Conservation (phyloP, 306 rosid genomes). For the Quercus parvula region DNA sequence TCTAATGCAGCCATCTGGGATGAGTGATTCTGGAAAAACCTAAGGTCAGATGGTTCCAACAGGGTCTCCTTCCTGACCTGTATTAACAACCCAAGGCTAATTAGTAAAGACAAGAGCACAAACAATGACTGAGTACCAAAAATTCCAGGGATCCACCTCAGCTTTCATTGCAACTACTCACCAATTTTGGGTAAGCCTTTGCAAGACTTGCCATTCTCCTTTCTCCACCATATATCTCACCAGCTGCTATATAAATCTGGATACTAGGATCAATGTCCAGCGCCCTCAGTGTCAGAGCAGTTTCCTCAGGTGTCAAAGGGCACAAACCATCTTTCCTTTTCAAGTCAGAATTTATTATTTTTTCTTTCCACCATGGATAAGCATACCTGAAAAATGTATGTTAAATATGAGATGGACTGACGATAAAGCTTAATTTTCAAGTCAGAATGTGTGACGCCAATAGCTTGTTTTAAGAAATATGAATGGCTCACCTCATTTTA, state of each 20-base stretch:
- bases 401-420: conserved; percentile 14
- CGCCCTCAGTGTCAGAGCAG: conserved; percentile 81
- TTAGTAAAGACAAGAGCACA: conserved; percentile 1
- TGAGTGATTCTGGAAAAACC: conserved; percentile 89
- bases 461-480: background rate
- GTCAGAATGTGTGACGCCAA: background rate
- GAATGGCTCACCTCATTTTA: conserved; percentile 79
- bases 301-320: conserved; percentile 98
- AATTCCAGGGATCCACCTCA: conserved; percentile 5
- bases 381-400: conserved; percentile 55
- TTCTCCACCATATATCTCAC: conserved; percentile 92
- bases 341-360: conserved; percentile 84
- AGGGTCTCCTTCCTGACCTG: conserved; percentile 96
- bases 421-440: background rate
- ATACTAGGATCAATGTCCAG: conserved; percentile 78
- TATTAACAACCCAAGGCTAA: conserved; percentile 25
- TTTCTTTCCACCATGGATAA: conserved; percentile 99
- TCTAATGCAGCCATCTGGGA: conserved; percentile 99
- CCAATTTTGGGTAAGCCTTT: conserved; percentile 83
- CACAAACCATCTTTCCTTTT: conserved; percentile 97
- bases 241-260: conserved; percentile 98
- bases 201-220: conserved; percentile 76
- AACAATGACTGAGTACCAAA: conserved; percentile 11
- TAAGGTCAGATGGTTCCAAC: conserved; percentile 77
- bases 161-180: conserved; percentile 23